These are phyloP conservation scores for Scleromitrula shiraiana DNA, from an alignment of 2,329 filamentous ascomycete genomes.

Conservation along the genomic window DNA sequence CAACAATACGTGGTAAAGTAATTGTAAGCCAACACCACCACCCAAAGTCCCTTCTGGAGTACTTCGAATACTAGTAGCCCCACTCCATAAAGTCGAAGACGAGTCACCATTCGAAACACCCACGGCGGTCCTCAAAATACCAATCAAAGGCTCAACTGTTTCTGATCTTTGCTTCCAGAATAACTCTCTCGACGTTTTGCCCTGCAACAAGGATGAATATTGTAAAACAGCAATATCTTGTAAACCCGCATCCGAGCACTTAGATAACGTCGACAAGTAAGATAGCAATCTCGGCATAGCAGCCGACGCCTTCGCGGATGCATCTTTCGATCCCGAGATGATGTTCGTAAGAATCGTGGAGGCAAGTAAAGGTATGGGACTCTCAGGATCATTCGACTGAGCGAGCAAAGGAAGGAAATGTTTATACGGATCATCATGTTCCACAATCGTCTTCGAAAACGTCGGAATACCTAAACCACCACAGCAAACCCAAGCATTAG, in stretches of 20 bases:
- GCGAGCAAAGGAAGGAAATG: slow-evolving; percentile 75
- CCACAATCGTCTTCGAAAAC: slow-evolving; percentile 68
- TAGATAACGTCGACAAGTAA: slow-evolving; percentile 77
- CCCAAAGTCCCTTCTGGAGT: slow-evolving; percentile 58
- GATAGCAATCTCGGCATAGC: slow-evolving; percentile 75
- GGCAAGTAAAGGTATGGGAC: slow-evolving; percentile 81
- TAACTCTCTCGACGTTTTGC: slow-evolving; percentile 62
- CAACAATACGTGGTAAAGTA: slow-evolving; percentile 88
- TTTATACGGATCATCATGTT: slow-evolving; percentile 68
- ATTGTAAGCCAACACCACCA: slow-evolving; percentile 81
- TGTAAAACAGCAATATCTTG: slow-evolving; percentile 94
- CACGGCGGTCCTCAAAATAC: slow-evolving; percentile 73
- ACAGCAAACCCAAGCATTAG: slow-evolving; percentile 9
- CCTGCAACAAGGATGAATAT: slow-evolving; percentile 78
- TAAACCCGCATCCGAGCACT: slow-evolving; percentile 77
- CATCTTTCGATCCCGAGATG: slow-evolving; percentile 55
- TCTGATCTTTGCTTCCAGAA: slow-evolving; percentile 91
- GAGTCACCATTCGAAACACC: slow-evolving; percentile 60
- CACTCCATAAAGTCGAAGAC: slow-evolving; percentile 54
- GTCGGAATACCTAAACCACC: slow-evolving; percentile 81
- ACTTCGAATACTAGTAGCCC: slow-evolving; percentile 43
- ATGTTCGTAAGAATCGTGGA: slow-evolving; percentile 79
- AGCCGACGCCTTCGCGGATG: slow-evolving; percentile 52
- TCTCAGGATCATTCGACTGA: slow-evolving; percentile 65
- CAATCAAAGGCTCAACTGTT: slow-evolving; percentile 72